These are phyloP conservation scores for Stephania yunnanensis DNA, from an alignment of 164 flowering plant species.

Conservation along the genomic window DNA sequence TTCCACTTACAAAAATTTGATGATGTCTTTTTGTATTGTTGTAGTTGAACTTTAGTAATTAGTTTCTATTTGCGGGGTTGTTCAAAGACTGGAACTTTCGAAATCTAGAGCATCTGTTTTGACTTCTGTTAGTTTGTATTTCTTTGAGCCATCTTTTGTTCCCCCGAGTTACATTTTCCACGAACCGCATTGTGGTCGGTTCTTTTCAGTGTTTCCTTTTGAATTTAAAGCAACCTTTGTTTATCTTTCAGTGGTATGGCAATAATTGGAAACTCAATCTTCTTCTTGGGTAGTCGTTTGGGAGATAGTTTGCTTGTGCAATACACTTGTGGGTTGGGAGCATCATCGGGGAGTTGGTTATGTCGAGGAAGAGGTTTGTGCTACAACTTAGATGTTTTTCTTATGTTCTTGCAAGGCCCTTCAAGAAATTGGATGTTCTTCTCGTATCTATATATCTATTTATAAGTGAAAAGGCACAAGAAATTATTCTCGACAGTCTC, in stretches of 20 bases:
- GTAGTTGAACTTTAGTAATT: conserved; percentile 1
- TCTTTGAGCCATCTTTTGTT: not conserved
- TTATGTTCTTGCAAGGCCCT: not conserved
- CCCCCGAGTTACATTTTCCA: not conserved
- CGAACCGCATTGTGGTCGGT: too few species aligned
- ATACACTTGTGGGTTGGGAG: conserved; percentile 52
- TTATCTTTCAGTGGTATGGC: conserved; percentile 60
- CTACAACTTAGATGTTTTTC: not conserved
- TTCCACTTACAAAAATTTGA: not conserved
- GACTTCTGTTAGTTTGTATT: conserved; percentile 67
- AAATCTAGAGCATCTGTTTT: conserved; percentile 94
- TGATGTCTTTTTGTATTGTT: not conserved
- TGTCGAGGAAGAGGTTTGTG: conserved; percentile 82
- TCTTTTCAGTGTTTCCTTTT: conserved; percentile 5
- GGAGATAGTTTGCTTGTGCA: conserved; percentile 98
- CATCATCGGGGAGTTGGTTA: conserved; percentile 32
- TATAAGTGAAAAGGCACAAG: not conserved
- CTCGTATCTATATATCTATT: too few species aligned
- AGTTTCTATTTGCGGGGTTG: conserved; percentile 48
- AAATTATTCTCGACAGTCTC: not conserved
- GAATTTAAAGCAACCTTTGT: conserved; percentile 1
- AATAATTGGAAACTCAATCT: conserved; percentile 71
- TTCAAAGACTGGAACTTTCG: conserved; percentile 87
- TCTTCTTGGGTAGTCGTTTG: conserved; percentile 91
- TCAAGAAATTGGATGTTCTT: not conserved